Conservation (phyloP, 1,284 basidiomycete genomes). For the Afroboletus lepidellus region DNA sequence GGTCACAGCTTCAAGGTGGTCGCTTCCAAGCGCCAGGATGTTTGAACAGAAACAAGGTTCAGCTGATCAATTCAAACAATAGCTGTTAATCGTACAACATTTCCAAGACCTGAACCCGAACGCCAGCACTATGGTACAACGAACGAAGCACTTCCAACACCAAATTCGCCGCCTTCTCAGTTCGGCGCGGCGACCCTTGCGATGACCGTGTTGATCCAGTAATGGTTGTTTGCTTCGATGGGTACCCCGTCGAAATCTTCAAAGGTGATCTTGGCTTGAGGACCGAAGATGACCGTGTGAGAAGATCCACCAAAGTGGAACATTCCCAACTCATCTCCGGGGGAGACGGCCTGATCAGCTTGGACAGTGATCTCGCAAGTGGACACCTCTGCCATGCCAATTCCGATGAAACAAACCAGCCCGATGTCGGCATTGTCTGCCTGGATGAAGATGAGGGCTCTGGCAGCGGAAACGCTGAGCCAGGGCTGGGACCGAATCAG, state of each 20-base stretch:
- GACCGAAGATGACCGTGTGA: background rate
- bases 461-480: constrained; percentile 35
- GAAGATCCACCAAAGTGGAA: constrained; percentile 1
- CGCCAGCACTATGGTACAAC: background rate
- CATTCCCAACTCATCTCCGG: background rate
- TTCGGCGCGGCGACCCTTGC: background rate
- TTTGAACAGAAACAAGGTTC: too few species aligned
- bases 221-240: background rate
- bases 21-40: too few species aligned
- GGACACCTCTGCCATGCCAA: constrained; percentile 6
- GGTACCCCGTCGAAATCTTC: too few species aligned
- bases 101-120: background rate
- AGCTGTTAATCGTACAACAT: background rate
- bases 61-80: background rate
- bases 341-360: background rate
- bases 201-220: background rate
- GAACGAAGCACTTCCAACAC: background rate
- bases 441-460: constrained; percentile 51
- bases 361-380: background rate
- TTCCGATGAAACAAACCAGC: background rate
- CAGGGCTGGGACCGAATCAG: background rate
- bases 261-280: background rate
- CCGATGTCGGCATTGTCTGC: constrained; percentile 6
- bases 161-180: background rate
- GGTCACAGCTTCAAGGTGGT: too few species aligned